Base-by-base conservation (phyloP, 768 basidiomycete species). In the Leccinum barrowsii region DNA sequence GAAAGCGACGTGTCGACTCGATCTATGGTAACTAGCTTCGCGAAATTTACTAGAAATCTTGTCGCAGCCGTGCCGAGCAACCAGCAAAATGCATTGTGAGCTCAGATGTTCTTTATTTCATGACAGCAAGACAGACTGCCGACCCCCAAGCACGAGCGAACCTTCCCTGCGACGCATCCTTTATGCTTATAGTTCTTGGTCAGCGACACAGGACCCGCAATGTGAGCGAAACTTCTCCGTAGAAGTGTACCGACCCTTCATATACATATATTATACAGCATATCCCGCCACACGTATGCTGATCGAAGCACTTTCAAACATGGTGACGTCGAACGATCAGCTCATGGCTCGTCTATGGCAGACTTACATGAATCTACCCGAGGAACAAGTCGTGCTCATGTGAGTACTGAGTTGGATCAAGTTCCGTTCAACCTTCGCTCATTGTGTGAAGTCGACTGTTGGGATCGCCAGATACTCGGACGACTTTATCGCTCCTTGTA, bases 31-130 rank as follows among this genome's bases (percentile, higher is more conserved):
- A 74, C 73, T n/a, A 78, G 76, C 63, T 65, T 92, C 21, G 87
- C 85, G 7, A 87, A 84, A 66, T 86, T 95, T 67, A 92, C 90
- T 13, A 82, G 94, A 59, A 95, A 97, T 69, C 73, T 94, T 10
- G 85, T 91, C 34, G 92, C 92, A 10, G 90, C 85, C 6, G 80
- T 86, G 15, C 79, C 83, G 7, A 69, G 70, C n/a, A 92, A 92
- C 73, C 94, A 97, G 69, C 66, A 71, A 42, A 76, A 74, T 58
- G 87, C 89, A 24, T 88, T 84, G 94, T 95, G 65, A 77, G 92
- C 75, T 19, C 32, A 24, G 12, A 40, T 54, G 21, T 17, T 37
- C 7, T 4, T 37, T 22, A 15, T 49, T 19, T 22, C 6, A 4
- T 55, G 40, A 48, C 55, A 40, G 13, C 21, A 50, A 47, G 57